phyloP scores from a whole-genome alignment of 768 basidiomycete species.

The Trametes cinnabarina region DNA sequence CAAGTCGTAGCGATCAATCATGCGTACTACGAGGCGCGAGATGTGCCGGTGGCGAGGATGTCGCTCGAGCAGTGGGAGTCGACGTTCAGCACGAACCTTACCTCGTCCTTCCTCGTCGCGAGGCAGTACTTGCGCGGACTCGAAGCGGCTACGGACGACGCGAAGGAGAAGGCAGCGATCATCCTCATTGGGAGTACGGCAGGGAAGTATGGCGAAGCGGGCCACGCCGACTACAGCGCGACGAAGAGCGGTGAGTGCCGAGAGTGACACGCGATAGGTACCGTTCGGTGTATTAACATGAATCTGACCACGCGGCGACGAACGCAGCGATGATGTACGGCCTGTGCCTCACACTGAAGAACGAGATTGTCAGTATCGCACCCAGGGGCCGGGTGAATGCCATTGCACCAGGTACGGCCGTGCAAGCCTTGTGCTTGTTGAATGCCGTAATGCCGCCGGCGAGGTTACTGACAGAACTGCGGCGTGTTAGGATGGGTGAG shows the following conservation, averaged over 20 bases:
- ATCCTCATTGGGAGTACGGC: constrained; percentile 69
- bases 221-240: constrained; percentile 64
- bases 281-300: background rate
- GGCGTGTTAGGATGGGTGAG: constrained; percentile 37
- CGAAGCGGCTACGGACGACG: constrained; percentile 30
- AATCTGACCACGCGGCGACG: background rate
- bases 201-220: constrained; percentile 71
- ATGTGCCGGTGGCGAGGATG: constrained; percentile 55
- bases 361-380: constrained; percentile 77
- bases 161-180: constrained; percentile 56
- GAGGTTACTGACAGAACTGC: background rate
- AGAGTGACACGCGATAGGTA: background rate
- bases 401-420: constrained; percentile 60
- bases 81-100: constrained; percentile 63
- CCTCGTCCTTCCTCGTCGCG: constrained; percentile 64
- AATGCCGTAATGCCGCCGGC: background rate
- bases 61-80: constrained; percentile 59
- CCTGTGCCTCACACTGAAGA: constrained; percentile 64
- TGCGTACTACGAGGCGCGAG: constrained; percentile 46
- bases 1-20: constrained; percentile 65
- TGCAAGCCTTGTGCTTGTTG: background rate
- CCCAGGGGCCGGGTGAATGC: constrained; percentile 68
- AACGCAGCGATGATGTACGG: constrained; percentile 69
- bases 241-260: constrained; percentile 59
- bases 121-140: constrained; percentile 57